Conservation (phyloP, 1,139 yeast genomes). For the Pichia sp. region DNA sequence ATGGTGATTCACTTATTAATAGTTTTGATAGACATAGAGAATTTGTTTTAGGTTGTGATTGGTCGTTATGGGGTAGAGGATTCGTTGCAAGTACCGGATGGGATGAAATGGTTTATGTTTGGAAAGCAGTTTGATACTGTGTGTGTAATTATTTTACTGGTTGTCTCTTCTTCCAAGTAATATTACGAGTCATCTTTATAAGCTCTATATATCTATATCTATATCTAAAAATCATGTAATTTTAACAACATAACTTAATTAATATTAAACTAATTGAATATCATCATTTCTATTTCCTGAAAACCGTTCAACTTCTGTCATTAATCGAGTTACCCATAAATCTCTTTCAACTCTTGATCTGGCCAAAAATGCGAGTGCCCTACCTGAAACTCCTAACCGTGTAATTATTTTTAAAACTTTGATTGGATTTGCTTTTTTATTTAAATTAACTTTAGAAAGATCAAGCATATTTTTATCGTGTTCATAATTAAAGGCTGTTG, state of each 20-base stretch:
- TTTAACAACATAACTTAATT: background rate
- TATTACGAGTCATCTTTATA: background rate
- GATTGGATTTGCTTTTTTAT: background rate
- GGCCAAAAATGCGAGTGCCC: slow-evolving; percentile 68
- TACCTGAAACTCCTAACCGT: slow-evolving; percentile 63
- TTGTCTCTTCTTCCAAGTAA: background rate
- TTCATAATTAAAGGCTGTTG: background rate
- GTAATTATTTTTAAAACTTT: slow-evolving; percentile 35
- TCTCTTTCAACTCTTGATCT: slow-evolving; percentile 80
- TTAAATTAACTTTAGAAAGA: background rate
- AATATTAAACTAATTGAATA: slow-evolving; percentile 16
- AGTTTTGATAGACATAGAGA: slow-evolving; percentile 73
- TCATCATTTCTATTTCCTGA: slow-evolving; percentile 22
- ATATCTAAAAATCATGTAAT: background rate
- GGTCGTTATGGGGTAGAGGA: slow-evolving; percentile 97
- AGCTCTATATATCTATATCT: background rate
- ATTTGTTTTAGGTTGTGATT: slow-evolving; percentile 92
- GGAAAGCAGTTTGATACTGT: slow-evolving; percentile 46
- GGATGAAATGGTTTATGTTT: slow-evolving; percentile 93
- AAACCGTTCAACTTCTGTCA: slow-evolving; percentile 59
- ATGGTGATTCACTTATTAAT: slow-evolving; percentile 43
- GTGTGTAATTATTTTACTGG: background rate
- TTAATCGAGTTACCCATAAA: slow-evolving; percentile 65
- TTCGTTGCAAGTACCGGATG: slow-evolving; percentile 94
- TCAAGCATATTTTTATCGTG: background rate